Evolutionary conservation across 1,139 yeast species (phyloP).

Genomic region (Yamadazyma taylorii): DNA sequence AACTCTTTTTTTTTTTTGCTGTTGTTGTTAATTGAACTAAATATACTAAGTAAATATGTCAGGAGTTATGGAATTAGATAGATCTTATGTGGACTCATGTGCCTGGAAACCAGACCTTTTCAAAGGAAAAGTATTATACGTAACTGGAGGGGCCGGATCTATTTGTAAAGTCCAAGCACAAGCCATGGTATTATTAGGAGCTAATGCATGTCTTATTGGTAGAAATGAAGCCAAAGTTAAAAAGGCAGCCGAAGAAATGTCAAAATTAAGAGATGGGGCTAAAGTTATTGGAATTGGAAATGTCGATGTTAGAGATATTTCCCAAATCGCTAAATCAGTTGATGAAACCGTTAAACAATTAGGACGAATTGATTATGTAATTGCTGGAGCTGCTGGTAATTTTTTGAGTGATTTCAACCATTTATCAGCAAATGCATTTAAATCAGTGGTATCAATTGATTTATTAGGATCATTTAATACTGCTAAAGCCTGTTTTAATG

Average conservation of each 20-base stretch:
- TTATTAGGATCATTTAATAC: constrained; percentile 85
- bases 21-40: not conserved
- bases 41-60: not conserved
- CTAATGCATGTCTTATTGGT: constrained; percentile 83
- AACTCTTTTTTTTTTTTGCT: too few species aligned
- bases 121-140: constrained; percentile 80
- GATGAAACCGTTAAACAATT: constrained; percentile 59
- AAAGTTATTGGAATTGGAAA: constrained; percentile 67
- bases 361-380: constrained; percentile 78
- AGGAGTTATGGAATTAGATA: constrained; percentile 18
- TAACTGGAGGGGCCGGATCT: constrained; percentile 95
- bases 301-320: constrained; percentile 73
- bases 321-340: constrained; percentile 61
- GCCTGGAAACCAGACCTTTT: constrained; percentile 62
- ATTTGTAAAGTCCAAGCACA: constrained; percentile 86
- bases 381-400: constrained; percentile 97
- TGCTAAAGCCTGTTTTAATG: constrained; percentile 71
- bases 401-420: constrained; percentile 78
- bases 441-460: constrained; percentile 81
- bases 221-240: constrained; percentile 66
- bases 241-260: constrained; percentile 65
- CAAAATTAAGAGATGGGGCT: constrained; percentile 53
- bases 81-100: constrained; percentile 25
- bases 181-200: constrained; percentile 79
- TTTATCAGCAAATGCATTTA: constrained; percentile 81